Conservation (phyloP, 2,329 filamentous ascomycete species). For the Cladosporium sp. region DNA sequence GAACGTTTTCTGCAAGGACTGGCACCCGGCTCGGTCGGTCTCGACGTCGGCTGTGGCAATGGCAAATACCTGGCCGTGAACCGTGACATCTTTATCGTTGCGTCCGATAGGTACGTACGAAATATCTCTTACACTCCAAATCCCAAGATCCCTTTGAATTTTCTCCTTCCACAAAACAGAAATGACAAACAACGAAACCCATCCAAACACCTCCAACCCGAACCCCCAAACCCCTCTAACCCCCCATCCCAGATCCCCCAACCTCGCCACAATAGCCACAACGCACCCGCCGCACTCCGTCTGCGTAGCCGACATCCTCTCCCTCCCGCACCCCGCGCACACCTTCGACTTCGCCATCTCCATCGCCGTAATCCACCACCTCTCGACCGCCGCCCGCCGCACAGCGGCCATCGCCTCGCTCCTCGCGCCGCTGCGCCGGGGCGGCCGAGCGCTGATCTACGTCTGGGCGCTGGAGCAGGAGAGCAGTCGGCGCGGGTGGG, state of each 20-base stretch:
- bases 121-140: not conserved
- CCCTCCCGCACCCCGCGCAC: conserved; percentile 65
- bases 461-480: conserved; percentile 96
- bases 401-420: conserved; percentile 66
- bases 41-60: conserved; percentile 94
- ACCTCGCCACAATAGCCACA: conserved; percentile 52
- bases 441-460: conserved; percentile 71
- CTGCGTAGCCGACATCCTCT: conserved; percentile 73
- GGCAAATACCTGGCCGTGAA: conserved; percentile 90
- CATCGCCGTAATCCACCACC: conserved; percentile 89
- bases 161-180: not conserved
- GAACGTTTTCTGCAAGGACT: conserved; percentile 66
- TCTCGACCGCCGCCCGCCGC: conserved; percentile 70
- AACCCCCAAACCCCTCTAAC: conserved; percentile 9
- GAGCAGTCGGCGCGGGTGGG: conserved; percentile 79
- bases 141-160: not conserved
- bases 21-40: conserved; percentile 65
- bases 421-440: conserved; percentile 55
- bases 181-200: not conserved
- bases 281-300: conserved; percentile 58
- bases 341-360: conserved; percentile 84
- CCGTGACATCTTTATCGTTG: conserved; percentile 68
- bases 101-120: conserved; percentile 67
- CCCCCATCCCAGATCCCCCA: conserved; percentile 45
- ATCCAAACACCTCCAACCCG: not conserved